Evolutionary conservation across 345 rosid species (phyloP).

Genomic region (Dipteronia sinensis): DNA sequence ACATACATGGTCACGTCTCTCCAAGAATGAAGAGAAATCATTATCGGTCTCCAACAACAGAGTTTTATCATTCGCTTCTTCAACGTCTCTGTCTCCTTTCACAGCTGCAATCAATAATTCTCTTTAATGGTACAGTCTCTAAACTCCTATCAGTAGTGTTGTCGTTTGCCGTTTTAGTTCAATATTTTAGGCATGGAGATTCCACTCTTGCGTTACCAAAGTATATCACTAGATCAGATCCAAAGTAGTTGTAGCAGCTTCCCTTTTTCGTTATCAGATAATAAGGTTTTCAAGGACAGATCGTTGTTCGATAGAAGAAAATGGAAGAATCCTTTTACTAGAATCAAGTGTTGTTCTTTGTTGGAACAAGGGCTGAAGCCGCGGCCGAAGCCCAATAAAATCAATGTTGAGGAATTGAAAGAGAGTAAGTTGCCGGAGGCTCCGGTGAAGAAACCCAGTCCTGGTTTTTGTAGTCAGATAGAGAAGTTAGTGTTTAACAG

Average conservation of each 20-base stretch:
- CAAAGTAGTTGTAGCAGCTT: slow-evolving; percentile 32
- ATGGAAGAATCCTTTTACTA: slow-evolving; percentile 44
- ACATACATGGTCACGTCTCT: neutral
- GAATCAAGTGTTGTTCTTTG: slow-evolving; percentile 52
- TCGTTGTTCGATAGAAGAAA: slow-evolving; percentile 36
- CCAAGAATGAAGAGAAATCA: slow-evolving; percentile 22
- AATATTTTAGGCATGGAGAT: slow-evolving; percentile 48
- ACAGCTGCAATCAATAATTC: neutral
- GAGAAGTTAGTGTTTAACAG: slow-evolving; percentile 64
- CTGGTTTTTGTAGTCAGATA: slow-evolving; percentile 68
- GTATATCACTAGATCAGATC: slow-evolving; percentile 43
- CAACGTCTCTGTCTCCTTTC: neutral
- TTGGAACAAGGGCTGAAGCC: slow-evolving; percentile 55
- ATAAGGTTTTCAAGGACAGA: slow-evolving; percentile 24
- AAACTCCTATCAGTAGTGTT: neutral
- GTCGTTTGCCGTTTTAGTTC: slow-evolving; percentile 10
- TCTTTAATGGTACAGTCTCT: slow-evolving; percentile 20
- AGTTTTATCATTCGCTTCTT: slow-evolving; percentile 5
- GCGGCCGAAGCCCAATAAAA: slow-evolving; percentile 49
- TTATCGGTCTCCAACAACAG: neutral
- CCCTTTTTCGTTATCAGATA: slow-evolving; percentile 29
- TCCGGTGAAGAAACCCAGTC: slow-evolving; percentile 42
- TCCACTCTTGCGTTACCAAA: slow-evolving; percentile 48
- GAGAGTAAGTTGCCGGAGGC: slow-evolving; percentile 23
- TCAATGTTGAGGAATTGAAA: slow-evolving; percentile 26